Base-by-base conservation (phyloP, 2,329 filamentous ascomycete genomes). In the Aspergillus fumigatus region DNA sequence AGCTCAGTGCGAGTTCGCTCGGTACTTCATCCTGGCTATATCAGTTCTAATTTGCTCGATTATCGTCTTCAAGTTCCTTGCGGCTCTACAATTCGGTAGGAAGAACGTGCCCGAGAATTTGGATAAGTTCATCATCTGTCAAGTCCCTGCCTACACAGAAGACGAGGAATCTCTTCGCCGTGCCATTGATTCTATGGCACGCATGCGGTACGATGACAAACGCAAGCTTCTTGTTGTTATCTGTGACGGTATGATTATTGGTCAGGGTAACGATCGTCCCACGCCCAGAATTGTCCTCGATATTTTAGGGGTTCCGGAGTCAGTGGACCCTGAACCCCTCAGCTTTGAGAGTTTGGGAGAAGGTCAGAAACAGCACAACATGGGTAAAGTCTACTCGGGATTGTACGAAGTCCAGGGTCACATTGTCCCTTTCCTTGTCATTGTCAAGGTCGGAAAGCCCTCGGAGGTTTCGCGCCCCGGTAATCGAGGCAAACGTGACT, bases 211-310 rank as follows among this genome's bases (percentile, higher is more conserved):
- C 70, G 94, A 99, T 68, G 93, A 99, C 72, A 99, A 99, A 80
- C 90, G 94, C 69, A 99, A 99, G 80, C 82, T 99, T 11, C 80
- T 99, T 26, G 86, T 96, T 63, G 82, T 99, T 59, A 82, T 99
- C 62, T 99, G 94, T 69, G 94, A 99, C 70, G 94, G 94, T 76
- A 97, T 99, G 93, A 99, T 99, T 79, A 95, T 99, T 63, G 94
- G 94, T 68, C 92, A 97, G 77, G 94, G 94, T 69, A 99, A 99
- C 75, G 94, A 99, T 73, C 85, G 92, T 59, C 91, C 94, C 6
- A 99, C 94, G 0, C 94, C 94, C 47, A 87, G 92, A 59, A 99
- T 99, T 64, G 92, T 99, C 25, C 82, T 99, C 54, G 94, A 99
- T 68, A 99, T 99, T 79, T 82, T 99, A 5, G 94, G 94, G 62